These are phyloP conservation scores for Mikania micrantha DNA, from an alignment of 129 eudicot genomes.

Conservation along the genomic window DNA sequence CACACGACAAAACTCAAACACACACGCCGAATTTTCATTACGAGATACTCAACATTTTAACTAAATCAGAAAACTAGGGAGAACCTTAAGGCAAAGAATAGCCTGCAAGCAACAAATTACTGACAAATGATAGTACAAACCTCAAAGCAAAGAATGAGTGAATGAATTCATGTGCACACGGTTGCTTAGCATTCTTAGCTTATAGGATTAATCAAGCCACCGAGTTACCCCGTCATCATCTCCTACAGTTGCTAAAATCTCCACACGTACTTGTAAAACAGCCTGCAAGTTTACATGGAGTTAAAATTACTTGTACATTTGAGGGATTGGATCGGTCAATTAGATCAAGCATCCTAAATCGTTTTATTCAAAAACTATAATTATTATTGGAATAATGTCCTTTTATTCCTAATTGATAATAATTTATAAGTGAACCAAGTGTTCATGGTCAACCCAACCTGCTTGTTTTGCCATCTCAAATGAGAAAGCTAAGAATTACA, in stretches of 20 bases:
- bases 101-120: conserved; percentile 5
- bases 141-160: conserved; percentile 17
- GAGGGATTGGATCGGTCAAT: background rate
- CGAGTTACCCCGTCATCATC: conserved; percentile 86
- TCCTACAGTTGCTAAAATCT: conserved; percentile 77
- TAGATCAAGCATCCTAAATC: background rate
- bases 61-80: background rate
- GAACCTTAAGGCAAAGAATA: conserved; percentile 22
- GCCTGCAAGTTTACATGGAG: conserved; percentile 51
- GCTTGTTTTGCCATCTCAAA: background rate
- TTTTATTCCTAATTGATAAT: background rate
- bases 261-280: conserved; percentile 72
- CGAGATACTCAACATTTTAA: conserved; percentile 13
- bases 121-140: conserved; percentile 22
- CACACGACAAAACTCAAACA: conserved; percentile 4
- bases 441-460: background rate
- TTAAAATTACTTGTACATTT: background rate
- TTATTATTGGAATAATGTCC: background rate
- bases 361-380: background rate
- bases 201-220: conserved; percentile 63
- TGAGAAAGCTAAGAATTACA: background rate
- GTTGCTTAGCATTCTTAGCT: conserved; percentile 17
- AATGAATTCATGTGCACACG: background rate
- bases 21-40: conserved; percentile 6
- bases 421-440: background rate